A percentile compares a stretch with the other conserved stretches of the same genome.
phyloP scores from a whole-genome alignment of 129 eudicot species.

The Deinandra increscens region DNA sequence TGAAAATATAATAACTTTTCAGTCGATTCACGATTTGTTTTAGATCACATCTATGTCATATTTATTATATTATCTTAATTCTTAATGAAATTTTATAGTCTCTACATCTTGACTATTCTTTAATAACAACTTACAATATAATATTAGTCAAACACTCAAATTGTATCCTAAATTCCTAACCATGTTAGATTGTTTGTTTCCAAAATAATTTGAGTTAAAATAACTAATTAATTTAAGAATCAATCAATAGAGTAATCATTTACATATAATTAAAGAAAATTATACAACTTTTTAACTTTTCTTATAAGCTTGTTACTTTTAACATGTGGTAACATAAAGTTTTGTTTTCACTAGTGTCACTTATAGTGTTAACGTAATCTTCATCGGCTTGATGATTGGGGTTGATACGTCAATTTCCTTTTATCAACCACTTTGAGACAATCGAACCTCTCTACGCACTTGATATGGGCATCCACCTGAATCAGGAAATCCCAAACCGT shows the following conservation, averaged over 20 bases:
- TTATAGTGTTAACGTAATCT: too few species aligned
- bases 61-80: background rate
- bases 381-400: too few species aligned
- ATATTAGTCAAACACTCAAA: background rate
- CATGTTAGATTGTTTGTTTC: background rate
- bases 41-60: background rate
- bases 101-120: background rate
- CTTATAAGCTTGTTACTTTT: too few species aligned
- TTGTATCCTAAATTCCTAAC: background rate
- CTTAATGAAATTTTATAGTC: background rate
- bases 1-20: background rate
- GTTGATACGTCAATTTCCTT: too few species aligned
- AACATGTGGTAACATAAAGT: too few species aligned
- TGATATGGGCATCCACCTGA: too few species aligned
- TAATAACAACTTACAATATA: background rate
- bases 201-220: background rate
- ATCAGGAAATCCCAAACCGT: too few species aligned
- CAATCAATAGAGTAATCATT: background rate
- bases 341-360: too few species aligned
- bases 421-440: too few species aligned
- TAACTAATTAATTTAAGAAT: background rate
- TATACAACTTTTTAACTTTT: too few species aligned
- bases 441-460: too few species aligned
- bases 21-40: background rate
- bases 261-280: too few species aligned